Evolutionary conservation across 805 yeast species (phyloP).

Genomic region (Wickerhamiella parazyma): DNA sequence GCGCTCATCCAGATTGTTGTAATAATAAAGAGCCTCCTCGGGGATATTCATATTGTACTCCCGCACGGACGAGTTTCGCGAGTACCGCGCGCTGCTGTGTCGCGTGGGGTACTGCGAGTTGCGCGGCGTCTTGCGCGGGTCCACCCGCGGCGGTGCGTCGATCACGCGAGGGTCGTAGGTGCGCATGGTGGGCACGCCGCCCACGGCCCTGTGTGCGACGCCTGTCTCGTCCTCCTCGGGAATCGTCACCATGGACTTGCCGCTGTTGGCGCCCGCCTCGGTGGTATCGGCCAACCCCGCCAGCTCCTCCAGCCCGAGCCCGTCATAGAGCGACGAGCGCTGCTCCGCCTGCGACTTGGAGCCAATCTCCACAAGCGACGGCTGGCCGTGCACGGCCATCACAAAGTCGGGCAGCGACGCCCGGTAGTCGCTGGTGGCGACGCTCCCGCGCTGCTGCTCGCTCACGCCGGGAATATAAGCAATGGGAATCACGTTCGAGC

Average conservation of each 20-base stretch:
- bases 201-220: neutral
- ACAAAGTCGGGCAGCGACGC: constrained; percentile 34
- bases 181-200: constrained; percentile 3
- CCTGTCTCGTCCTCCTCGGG: constrained; percentile 8
- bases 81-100: constrained; percentile 7
- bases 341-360: neutral
- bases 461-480: constrained; percentile 87
- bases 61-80: constrained; percentile 14
- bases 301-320: constrained; percentile 4
- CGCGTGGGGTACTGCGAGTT: constrained; percentile 2
- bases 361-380: constrained; percentile 46
- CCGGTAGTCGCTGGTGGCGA: constrained; percentile 29
- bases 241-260: constrained; percentile 12
- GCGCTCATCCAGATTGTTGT: constrained; percentile 7
- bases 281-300: constrained; percentile 7
- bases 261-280: constrained; percentile 11
- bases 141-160: neutral
- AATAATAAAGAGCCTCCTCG: constrained; percentile 17
- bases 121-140: neutral
- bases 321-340: constrained; percentile 1
- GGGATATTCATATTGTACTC: constrained; percentile 17
- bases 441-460: constrained; percentile 23
- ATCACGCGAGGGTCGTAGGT: neutral
- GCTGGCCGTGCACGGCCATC: constrained; percentile 65
- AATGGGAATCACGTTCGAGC: constrained; percentile 78